Conservation (phyloP, 2,329 filamentous ascomycete species). For the Bipolaris sorokiniana region DNA sequence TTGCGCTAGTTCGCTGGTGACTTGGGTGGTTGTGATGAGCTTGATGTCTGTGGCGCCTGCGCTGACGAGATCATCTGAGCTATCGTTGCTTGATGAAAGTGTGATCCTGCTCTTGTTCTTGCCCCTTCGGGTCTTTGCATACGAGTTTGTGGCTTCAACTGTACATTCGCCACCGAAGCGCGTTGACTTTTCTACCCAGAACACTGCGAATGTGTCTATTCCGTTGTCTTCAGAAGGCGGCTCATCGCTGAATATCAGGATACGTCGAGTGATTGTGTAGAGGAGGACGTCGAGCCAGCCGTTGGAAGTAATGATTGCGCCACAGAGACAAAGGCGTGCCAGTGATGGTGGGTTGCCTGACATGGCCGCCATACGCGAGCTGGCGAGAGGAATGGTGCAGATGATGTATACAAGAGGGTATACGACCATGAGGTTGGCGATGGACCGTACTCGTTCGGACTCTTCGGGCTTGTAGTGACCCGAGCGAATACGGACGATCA, state of each 20-base stretch:
- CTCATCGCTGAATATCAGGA: constrained; percentile 60
- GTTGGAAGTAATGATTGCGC: constrained; percentile 63
- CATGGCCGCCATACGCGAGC: constrained; percentile 69
- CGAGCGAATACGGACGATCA: constrained; percentile 47
- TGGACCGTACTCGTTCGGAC: constrained; percentile 47
- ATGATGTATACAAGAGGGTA: constrained; percentile 73
- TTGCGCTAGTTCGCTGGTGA: constrained; percentile 42
- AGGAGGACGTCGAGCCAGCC: constrained; percentile 65
- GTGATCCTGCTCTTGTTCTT: constrained; percentile 27
- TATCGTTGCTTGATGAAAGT: constrained; percentile 27
- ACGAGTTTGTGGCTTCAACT: constrained; percentile 42
- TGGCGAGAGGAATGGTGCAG: constrained; percentile 71
- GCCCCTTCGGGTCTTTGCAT: constrained; percentile 12
- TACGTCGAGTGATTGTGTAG: constrained; percentile 63
- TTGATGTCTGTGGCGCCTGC: constrained; percentile 40
- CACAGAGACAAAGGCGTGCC: constrained; percentile 59
- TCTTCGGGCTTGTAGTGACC: constrained; percentile 46
- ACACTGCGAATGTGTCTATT: constrained; percentile 46
- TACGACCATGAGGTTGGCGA: constrained; percentile 65
- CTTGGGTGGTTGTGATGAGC: constrained; percentile 43
- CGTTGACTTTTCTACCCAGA: constrained; percentile 40
- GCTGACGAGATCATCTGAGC: constrained; percentile 36
- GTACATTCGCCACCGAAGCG: constrained; percentile 56
- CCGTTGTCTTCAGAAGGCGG: constrained; percentile 45
- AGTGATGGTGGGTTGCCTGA: constrained; percentile 55